A percentile compares a stretch with the other conserved stretches of the same genome.
Evolutionary conservation across 2,329 filamentous ascomycete species (phyloP).

Genomic region (Colletotrichum noveboracense): DNA sequence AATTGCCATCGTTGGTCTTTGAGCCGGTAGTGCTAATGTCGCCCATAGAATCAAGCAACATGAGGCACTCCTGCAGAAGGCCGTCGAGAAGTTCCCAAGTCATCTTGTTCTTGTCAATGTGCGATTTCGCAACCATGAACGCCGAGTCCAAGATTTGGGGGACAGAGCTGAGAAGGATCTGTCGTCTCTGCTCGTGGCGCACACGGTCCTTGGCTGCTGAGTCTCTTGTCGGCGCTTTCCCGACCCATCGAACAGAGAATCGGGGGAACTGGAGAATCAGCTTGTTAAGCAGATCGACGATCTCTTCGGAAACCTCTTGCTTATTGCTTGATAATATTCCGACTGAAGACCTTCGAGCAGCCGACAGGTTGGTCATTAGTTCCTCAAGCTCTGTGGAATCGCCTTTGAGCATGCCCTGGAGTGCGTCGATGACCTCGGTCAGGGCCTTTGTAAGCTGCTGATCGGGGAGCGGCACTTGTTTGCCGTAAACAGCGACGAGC

Average conservation of each 20-base stretch:
- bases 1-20: conserved; percentile 35
- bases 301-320: conserved; percentile 21
- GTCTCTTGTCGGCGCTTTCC: conserved; percentile 57
- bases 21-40: conserved; percentile 33
- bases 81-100: conserved; percentile 63
- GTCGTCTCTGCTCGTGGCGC: conserved; percentile 66
- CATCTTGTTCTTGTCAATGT: conserved; percentile 51
- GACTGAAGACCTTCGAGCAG: conserved; percentile 59
- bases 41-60: conserved; percentile 58
- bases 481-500: conserved; percentile 59
- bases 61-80: conserved; percentile 60
- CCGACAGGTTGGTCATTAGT: conserved; percentile 60
- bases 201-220: conserved; percentile 61
- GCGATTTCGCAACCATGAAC: conserved; percentile 59
- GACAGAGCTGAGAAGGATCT: conserved; percentile 56
- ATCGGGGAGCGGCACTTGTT: conserved; percentile 40
- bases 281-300: conserved; percentile 51
- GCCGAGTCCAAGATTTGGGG: conserved; percentile 65
- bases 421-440: conserved; percentile 53
- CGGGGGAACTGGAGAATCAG: conserved; percentile 65
- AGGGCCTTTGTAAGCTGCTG: conserved; percentile 47
- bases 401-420: conserved; percentile 66
- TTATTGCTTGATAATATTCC: conserved; percentile 40
- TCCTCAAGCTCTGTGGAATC: conserved; percentile 66
- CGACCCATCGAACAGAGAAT: conserved; percentile 66